Evolutionary conservation across 1,139 yeast genomes (phyloP).

Genomic region (Yarrowia galli): DNA sequence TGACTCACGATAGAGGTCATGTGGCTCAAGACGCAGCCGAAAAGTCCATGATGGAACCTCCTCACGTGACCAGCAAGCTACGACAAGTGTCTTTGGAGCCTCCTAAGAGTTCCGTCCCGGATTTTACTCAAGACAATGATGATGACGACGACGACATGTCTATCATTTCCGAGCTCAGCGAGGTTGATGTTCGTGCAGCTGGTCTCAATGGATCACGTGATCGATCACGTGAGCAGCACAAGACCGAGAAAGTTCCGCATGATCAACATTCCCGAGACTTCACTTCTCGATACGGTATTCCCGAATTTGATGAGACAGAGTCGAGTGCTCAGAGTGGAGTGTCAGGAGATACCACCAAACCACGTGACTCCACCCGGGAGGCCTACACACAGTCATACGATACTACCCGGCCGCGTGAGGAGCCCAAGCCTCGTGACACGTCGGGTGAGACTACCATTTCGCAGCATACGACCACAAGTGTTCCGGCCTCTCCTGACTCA

Average conservation of each 20-base stretch:
- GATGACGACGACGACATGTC: constrained; percentile 5
- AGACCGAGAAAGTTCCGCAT: background rate
- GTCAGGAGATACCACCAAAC: background rate
- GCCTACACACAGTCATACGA: too few relatives aligned
- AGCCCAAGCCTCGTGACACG: background rate
- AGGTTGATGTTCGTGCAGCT: background rate
- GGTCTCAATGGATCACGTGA: background rate
- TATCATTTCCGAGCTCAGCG: constrained; percentile 19
- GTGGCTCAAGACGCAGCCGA: background rate
- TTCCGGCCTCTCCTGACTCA: constrained; percentile 12
- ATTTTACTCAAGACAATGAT: background rate
- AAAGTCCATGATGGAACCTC: constrained; percentile 1
- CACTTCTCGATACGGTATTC: constrained; percentile 21
- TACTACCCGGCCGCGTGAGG: background rate
- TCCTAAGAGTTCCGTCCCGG: constrained; percentile 1
- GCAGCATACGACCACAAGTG: constrained; percentile 6
- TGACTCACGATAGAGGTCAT: background rate
- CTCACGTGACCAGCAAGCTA: constrained; percentile 15
- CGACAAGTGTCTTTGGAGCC: constrained; percentile 17
- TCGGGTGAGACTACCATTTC: constrained; percentile 11
- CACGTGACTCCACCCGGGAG: background rate
- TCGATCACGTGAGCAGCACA: background rate
- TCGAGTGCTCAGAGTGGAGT: background rate
- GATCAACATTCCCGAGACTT: constrained; percentile 10
- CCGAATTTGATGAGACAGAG: constrained; percentile 15